These are phyloP conservation scores for Stephania yunnanensis DNA, from an alignment of 164 flowering plant species.

Conservation along the genomic window DNA sequence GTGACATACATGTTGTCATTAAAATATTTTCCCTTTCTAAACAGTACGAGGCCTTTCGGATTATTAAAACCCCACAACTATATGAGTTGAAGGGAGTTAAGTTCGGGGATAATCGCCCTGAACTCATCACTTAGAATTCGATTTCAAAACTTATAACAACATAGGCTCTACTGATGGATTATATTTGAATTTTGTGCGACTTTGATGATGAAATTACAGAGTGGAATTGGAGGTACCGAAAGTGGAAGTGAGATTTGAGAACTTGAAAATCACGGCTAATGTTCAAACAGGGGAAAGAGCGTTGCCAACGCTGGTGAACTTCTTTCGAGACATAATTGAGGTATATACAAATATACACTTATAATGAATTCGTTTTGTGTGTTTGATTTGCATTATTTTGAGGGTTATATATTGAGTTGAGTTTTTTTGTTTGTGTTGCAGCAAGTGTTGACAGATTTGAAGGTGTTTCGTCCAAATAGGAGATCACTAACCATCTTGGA, in stretches of 20 bases:
- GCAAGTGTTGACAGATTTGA: constrained; percentile 34
- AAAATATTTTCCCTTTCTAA: too few relatives aligned
- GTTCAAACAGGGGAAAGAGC: constrained; percentile 71
- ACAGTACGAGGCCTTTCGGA: too few relatives aligned
- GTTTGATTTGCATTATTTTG: background rate
- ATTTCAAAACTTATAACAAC: too few relatives aligned
- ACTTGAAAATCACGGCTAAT: constrained; percentile 47
- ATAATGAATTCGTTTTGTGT: background rate
- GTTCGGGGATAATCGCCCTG: too few relatives aligned
- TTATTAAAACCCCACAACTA: too few relatives aligned
- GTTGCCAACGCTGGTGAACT: constrained; percentile 73
- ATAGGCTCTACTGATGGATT: too few relatives aligned
- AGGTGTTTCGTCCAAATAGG: constrained; percentile 43
- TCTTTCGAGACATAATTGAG: constrained; percentile 48
- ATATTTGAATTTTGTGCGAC: background rate
- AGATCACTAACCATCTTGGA: constrained; percentile 52
- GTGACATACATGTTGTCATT: too few relatives aligned
- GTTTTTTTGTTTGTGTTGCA: constrained; percentile 22
- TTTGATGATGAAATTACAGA: constrained; percentile 24
- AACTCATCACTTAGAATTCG: too few relatives aligned
- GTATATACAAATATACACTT: constrained; percentile 18
- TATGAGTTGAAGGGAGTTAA: too few relatives aligned
- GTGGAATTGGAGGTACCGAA: constrained; percentile 68
- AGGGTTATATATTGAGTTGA: too few relatives aligned
- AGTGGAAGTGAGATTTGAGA: constrained; percentile 73